Conservation (phyloP, 495 filamentous ascomycete species). For the Aspergillus ostianus region DNA sequence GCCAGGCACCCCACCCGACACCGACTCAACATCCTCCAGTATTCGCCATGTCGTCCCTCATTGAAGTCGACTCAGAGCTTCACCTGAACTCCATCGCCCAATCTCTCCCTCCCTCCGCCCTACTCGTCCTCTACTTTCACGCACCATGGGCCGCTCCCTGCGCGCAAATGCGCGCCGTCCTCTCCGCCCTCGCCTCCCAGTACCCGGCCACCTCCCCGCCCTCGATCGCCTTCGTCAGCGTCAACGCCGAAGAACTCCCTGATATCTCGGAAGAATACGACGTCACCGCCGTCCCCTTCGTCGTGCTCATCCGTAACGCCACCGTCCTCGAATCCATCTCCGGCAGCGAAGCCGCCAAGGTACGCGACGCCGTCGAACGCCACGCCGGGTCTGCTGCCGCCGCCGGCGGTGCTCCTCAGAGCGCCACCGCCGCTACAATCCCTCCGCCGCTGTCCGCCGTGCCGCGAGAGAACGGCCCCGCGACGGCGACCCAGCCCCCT, state of each 20-base stretch:
- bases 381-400: constrained; percentile 53
- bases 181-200: constrained; percentile 77
- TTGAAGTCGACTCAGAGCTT: constrained; percentile 75
- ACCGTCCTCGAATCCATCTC: constrained; percentile 75
- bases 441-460: constrained; percentile 53
- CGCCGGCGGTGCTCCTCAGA: constrained; percentile 19
- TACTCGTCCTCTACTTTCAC: constrained; percentile 88
- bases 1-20: not conserved
- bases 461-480: constrained; percentile 40
- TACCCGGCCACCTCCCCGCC: constrained; percentile 66
- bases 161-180: constrained; percentile 85
- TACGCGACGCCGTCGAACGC: constrained; percentile 78
- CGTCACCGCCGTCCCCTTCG: constrained; percentile 88
- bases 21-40: constrained; percentile 10
- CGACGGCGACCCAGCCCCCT: constrained; percentile 35
- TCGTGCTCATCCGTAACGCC: constrained; percentile 72
- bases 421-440: constrained; percentile 43
- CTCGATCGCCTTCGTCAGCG: constrained; percentile 73
- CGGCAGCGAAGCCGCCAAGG: constrained; percentile 80
- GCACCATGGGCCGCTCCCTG: constrained; percentile 97
- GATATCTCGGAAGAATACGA: constrained; percentile 88
- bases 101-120: constrained; percentile 57
- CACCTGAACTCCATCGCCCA: constrained; percentile 48
- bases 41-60: constrained; percentile 64
- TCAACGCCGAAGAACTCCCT: constrained; percentile 86